Evolutionary conservation across 805 yeast genomes (phyloP).

Genomic region (Tanozyma kutaoensis): DNA sequence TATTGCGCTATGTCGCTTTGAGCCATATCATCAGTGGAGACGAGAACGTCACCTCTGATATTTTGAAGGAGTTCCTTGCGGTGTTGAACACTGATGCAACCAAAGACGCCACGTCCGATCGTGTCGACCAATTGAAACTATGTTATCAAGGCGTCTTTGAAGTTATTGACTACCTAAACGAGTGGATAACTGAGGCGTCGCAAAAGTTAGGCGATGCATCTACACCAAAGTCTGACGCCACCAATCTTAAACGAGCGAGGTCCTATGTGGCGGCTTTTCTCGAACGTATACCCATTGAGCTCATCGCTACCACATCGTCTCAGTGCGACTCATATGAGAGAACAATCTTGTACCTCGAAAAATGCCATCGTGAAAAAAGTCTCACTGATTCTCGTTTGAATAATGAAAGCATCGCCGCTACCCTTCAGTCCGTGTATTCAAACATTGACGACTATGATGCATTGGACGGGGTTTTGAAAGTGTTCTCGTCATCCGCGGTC

Average conservation of each 20-base stretch:
- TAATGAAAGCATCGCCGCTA: slow-evolving; percentile 20
- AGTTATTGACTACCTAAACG: slow-evolving; percentile 70
- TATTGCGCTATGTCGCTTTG: slow-evolving; percentile 67
- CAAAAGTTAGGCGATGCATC: slow-evolving; percentile 14
- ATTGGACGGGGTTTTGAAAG: slow-evolving; percentile 70
- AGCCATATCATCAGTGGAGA: slow-evolving; percentile 42
- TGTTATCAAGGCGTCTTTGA: slow-evolving; percentile 67
- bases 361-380: slow-evolving; percentile 33
- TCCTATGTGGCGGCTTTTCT: slow-evolving; percentile 31
- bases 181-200: slow-evolving; percentile 45
- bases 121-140: slow-evolving; percentile 42
- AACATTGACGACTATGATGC: slow-evolving; percentile 84
- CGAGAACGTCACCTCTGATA: slow-evolving; percentile 22
- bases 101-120: slow-evolving; percentile 31
- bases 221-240: slow-evolving; percentile 8
- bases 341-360: slow-evolving; percentile 73
- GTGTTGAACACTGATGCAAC: slow-evolving; percentile 35
- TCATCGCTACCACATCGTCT: slow-evolving; percentile 42
- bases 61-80: slow-evolving; percentile 45
- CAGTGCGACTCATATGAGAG: slow-evolving; percentile 81
- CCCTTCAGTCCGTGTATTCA: slow-evolving; percentile 73
- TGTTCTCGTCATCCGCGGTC: slow-evolving; percentile 54
- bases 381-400: slow-evolving; percentile 10
- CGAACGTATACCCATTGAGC: slow-evolving; percentile 43
- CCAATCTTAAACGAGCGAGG: slow-evolving; percentile 8